Evolutionary conservation across 192 early-diverging fungal species (phyloP).

Genomic region (Entomortierella lignicola): DNA sequence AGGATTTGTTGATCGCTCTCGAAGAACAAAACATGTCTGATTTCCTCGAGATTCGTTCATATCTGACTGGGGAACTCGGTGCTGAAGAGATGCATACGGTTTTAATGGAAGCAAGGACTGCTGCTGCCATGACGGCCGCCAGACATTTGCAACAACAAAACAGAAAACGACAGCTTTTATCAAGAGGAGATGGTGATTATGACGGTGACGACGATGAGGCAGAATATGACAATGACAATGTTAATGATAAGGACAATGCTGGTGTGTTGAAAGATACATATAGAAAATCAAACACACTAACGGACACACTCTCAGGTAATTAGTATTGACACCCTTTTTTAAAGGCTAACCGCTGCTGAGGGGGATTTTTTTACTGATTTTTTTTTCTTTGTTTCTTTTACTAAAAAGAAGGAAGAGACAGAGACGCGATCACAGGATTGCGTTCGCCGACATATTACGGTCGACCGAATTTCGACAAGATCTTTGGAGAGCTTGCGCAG

Average conservation of each 20-base stretch:
- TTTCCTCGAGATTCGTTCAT: slow-evolving; percentile 75
- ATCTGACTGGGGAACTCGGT: slow-evolving; percentile 74
- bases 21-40: slow-evolving; percentile 67
- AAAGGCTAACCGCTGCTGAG: too few relatives aligned
- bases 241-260: too few relatives aligned
- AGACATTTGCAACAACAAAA: slow-evolving; percentile 3
- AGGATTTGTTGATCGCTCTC: slow-evolving; percentile 74
- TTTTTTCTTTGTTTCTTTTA: background rate
- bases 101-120: slow-evolving; percentile 71
- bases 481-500: slow-evolving; percentile 73
- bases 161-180: background rate
- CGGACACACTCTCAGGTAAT: slow-evolving; percentile 1
- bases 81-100: slow-evolving; percentile 76
- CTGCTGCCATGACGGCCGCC: slow-evolving; percentile 47
- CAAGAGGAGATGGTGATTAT: background rate
- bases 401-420: slow-evolving; percentile 1
- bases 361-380: background rate
- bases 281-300: background rate
- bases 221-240: too few relatives aligned
- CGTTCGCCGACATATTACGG: slow-evolving; percentile 83
- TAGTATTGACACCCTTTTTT: too few relatives aligned
- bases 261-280: background rate
- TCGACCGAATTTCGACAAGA: slow-evolving; percentile 79
- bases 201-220: background rate
- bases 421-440: slow-evolving; percentile 80